Percentiles rank a stretch among this genome's conserved stretches.
These are phyloP conservation scores for Pisolithus microcarpus DNA, from an alignment of 768 basidiomycete species.

Conservation along the genomic window DNA sequence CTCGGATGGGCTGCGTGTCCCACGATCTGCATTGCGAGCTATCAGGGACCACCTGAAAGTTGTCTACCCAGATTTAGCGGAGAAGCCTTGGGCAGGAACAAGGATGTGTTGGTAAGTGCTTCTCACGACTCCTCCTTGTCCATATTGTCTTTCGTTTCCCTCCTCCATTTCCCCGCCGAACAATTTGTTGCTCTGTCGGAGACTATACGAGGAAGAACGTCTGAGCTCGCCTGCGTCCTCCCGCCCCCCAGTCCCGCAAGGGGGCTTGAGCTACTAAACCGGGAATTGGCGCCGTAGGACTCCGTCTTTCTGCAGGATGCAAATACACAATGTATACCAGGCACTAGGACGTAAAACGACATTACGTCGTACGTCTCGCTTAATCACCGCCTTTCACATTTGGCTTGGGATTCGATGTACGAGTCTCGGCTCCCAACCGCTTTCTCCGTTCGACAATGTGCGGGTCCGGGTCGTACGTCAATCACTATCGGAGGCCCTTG, in stretches of 20 bases:
- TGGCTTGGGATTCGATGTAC: background rate
- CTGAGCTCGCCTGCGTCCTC: background rate
- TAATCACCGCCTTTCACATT: background rate
- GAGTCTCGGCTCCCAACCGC: too few relatives aligned
- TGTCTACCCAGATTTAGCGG: constrained; percentile 72
- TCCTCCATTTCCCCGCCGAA: background rate
- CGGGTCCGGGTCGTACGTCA: too few relatives aligned
- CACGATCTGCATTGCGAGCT: constrained; percentile 41
- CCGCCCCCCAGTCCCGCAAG: too few relatives aligned
- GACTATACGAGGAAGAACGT: background rate
- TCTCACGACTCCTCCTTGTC: background rate
- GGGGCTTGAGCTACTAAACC: too few relatives aligned
- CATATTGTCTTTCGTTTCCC: background rate
- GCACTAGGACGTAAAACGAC: background rate
- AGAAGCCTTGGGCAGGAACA: constrained; percentile 64
- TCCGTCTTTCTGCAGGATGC: background rate
- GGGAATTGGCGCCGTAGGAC: too few relatives aligned
- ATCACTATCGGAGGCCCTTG: too few relatives aligned
- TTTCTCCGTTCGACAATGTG: too few relatives aligned
- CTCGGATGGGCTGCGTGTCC: constrained; percentile 55
- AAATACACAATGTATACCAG: background rate
- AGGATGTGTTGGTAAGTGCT: constrained; percentile 78
- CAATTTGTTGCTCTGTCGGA: background rate
- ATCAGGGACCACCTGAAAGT: constrained; percentile 46
- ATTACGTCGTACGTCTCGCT: background rate